Percentiles rank a stretch among this genome's conserved stretches.
Conservation (phyloP, 352 stramenopile species). For the Phytophthora citrophthora region DNA sequence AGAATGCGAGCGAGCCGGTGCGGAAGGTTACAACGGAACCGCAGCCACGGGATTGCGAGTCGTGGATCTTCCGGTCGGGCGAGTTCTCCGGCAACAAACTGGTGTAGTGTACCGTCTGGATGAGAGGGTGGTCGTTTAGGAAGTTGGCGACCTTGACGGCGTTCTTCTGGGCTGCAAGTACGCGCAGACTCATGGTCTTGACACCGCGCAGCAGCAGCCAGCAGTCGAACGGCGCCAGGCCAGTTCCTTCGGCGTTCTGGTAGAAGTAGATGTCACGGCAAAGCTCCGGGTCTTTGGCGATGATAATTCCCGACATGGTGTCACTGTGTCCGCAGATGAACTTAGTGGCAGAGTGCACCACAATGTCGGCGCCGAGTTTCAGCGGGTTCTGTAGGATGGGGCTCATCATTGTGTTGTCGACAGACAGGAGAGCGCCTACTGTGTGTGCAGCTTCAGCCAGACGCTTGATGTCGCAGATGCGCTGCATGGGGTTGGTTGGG, state of each 20-base stretch:
- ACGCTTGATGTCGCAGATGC: constrained; percentile 93
- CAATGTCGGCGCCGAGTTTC: constrained; percentile 94
- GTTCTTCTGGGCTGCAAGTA: constrained; percentile 88
- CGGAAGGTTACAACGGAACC: constrained; percentile 93
- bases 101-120: constrained; percentile 94
- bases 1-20: constrained; percentile 86
- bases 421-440: constrained; percentile 83
- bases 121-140: constrained; percentile 81
- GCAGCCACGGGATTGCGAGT: constrained; percentile 81
- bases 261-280: constrained; percentile 90
- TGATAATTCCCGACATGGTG: constrained; percentile 95
- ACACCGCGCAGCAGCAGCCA: constrained; percentile 90
- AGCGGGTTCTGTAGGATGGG: constrained; percentile 96
- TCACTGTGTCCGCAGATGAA: constrained; percentile 98
- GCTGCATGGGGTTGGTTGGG: constrained; percentile 96
- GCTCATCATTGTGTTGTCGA: constrained; percentile 97
- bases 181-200: constrained; percentile 90
- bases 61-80: constrained; percentile 81
- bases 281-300: constrained; percentile 81
- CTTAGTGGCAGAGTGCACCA: constrained; percentile 98
- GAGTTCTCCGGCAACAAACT: constrained; percentile 74
- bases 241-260: constrained; percentile 91
- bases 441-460: constrained; percentile 85
- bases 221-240: constrained; percentile 90
- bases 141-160: constrained; percentile 91